Conservation (phyloP, 2,329 filamentous ascomycete genomes). For the Cryphonectria japonica region DNA sequence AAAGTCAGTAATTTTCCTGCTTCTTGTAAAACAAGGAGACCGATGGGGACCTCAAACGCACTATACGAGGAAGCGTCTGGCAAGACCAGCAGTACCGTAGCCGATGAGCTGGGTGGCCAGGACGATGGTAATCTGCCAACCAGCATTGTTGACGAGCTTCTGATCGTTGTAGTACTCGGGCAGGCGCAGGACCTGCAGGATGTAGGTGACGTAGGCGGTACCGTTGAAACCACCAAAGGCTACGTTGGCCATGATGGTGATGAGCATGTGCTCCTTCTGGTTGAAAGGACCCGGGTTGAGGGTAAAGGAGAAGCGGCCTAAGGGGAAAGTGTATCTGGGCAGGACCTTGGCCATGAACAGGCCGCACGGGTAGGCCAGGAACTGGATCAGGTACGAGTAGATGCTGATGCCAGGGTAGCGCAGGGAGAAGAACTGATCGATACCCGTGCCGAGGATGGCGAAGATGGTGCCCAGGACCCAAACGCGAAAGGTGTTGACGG, state of each 20-base stretch:
- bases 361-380: slow-evolving; percentile 60
- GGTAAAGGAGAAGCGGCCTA: slow-evolving; percentile 51
- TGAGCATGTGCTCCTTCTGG: slow-evolving; percentile 63
- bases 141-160: slow-evolving; percentile 49
- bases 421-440: slow-evolving; percentile 63
- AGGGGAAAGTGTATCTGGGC: slow-evolving; percentile 53
- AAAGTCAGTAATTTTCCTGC: not conserved
- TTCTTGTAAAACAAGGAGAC: not conserved
- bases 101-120: slow-evolving; percentile 59
- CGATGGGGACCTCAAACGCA: not conserved
- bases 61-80: slow-evolving; percentile 55
- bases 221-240: slow-evolving; percentile 22
- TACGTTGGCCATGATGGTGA: slow-evolving; percentile 66
- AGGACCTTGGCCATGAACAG: slow-evolving; percentile 54
- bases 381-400: slow-evolving; percentile 58
- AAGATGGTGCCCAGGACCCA: slow-evolving; percentile 59
- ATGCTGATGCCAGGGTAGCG: slow-evolving; percentile 59
- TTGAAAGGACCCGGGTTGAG: slow-evolving; percentile 62
- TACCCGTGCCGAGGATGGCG: slow-evolving; percentile 51
- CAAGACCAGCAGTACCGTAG: slow-evolving; percentile 57
- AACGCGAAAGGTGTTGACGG: slow-evolving; percentile 58
- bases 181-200: slow-evolving; percentile 28
- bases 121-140: slow-evolving; percentile 54
- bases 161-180: slow-evolving; percentile 56
- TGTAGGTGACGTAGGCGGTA: slow-evolving; percentile 20